These are phyloP conservation scores for Linnemannia schmuckeri DNA, from an alignment of 192 early-diverging fungal species.

Conservation along the genomic window DNA sequence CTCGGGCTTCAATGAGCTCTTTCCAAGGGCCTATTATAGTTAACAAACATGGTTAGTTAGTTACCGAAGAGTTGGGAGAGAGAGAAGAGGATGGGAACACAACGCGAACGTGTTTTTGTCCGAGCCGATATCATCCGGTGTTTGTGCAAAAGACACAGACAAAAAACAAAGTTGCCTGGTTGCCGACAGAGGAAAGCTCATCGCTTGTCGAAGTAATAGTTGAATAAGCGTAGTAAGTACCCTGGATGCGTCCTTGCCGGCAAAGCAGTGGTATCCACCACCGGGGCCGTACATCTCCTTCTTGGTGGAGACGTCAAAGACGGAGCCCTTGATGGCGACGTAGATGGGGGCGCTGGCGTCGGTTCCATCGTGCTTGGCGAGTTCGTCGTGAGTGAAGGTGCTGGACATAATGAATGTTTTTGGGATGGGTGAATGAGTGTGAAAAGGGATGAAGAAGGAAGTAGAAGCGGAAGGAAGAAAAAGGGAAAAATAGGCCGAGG, in stretches of 20 bases:
- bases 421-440: not conserved
- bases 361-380: slow-evolving; percentile 72
- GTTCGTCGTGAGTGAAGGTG: slow-evolving; percentile 68
- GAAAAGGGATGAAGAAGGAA: not conserved
- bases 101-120: too few relatives aligned
- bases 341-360: slow-evolving; percentile 75
- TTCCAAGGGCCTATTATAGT: slow-evolving; percentile 69
- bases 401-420: slow-evolving; percentile 30
- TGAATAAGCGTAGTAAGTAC: slow-evolving; percentile 33
- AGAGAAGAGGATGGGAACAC: not conserved
- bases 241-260: slow-evolving; percentile 83
- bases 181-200: too few relatives aligned
- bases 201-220: not conserved
- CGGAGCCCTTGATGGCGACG: slow-evolving; percentile 83
- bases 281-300: slow-evolving; percentile 72
- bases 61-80: not conserved
- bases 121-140: not conserved
- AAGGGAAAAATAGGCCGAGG: not conserved
- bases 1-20: slow-evolving; percentile 72
- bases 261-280: slow-evolving; percentile 75
- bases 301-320: slow-evolving; percentile 79
- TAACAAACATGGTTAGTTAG: slow-evolving; percentile 8
- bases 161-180: not conserved
- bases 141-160: not conserved
- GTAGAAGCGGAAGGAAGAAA: not conserved